Evolutionary conservation across 768 basidiomycete species (phyloP).

Genomic region (Macrocybe gigantea): DNA sequence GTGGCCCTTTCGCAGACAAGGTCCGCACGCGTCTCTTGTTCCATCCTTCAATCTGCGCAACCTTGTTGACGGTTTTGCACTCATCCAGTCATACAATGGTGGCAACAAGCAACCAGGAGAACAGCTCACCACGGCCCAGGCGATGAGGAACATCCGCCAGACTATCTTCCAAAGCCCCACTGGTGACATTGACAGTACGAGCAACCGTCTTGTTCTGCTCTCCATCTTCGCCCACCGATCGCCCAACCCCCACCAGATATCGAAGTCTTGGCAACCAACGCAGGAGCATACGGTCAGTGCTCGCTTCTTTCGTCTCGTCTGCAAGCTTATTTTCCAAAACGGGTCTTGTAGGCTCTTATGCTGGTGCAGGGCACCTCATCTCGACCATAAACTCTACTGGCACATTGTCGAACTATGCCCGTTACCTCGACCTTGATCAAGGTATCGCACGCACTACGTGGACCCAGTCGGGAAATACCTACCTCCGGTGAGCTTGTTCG

Average conservation of each 20-base stretch:
- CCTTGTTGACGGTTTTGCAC: background rate
- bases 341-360: conserved; percentile 52
- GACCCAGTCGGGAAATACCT: conserved; percentile 43
- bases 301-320: background rate
- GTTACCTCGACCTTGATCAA: conserved; percentile 69
- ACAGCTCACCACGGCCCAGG: conserved; percentile 33
- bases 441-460: conserved; percentile 54
- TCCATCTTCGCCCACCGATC: background rate
- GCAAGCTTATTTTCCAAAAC: background rate
- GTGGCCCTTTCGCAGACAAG: conserved; percentile 63
- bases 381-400: conserved; percentile 40
- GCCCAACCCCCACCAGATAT: conserved; percentile 34
- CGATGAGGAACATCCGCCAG: conserved; percentile 48
- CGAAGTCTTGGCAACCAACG: conserved; percentile 41
- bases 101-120: conserved; percentile 54
- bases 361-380: conserved; percentile 57
- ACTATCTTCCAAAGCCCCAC: conserved; percentile 51
- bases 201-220: background rate
- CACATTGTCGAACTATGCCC: conserved; percentile 39
- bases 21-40: conserved; percentile 27
- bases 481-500: conserved; percentile 37
- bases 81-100: conserved; percentile 56
- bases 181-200: conserved; percentile 54
- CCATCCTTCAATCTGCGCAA: background rate
- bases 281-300: conserved; percentile 56